Percentiles rank a stretch among this genome's conserved stretches.
These are phyloP conservation scores for Candida broadrunensis DNA, from an alignment of 805 yeast species.

Conservation along the genomic window DNA sequence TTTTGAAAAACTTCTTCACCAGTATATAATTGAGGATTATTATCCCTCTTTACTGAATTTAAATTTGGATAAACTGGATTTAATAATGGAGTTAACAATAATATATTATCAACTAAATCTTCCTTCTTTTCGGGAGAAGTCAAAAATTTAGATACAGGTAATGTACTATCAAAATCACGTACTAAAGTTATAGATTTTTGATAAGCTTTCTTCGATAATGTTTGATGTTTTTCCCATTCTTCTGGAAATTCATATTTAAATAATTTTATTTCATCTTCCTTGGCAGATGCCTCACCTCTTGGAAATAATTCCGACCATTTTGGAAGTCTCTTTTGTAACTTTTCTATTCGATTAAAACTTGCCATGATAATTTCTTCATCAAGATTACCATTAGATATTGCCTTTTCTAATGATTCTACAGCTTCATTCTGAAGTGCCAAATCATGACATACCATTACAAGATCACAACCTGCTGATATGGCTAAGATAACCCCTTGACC, in stretches of 20 bases:
- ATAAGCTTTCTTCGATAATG: slow-evolving; percentile 45
- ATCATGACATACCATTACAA: slow-evolving; percentile 61
- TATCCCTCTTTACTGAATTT: background rate
- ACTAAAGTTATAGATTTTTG: slow-evolving; percentile 51
- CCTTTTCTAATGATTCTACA: slow-evolving; percentile 38
- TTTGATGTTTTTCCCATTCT: slow-evolving; percentile 41
- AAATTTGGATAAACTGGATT: slow-evolving; percentile 30
- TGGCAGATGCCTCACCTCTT: slow-evolving; percentile 22
- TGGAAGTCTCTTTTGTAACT: slow-evolving; percentile 39
- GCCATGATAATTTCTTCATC: slow-evolving; percentile 41
- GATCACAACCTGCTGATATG: slow-evolving; percentile 62
- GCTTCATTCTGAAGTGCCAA: slow-evolving; percentile 55
- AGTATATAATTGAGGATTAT: slow-evolving; percentile 20
- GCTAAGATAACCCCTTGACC: slow-evolving; percentile 67
- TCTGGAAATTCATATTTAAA: slow-evolving; percentile 27
- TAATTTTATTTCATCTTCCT: slow-evolving; percentile 14
- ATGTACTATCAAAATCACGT: slow-evolving; percentile 48
- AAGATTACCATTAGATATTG: slow-evolving; percentile 36
- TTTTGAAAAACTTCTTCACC: slow-evolving; percentile 55
- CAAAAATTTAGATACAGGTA: slow-evolving; percentile 47
- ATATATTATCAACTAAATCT: slow-evolving; percentile 21
- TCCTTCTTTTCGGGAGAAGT: slow-evolving; percentile 25
- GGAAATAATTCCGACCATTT: slow-evolving; percentile 46
- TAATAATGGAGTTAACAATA: slow-evolving; percentile 36
- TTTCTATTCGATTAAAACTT: slow-evolving; percentile 42